Evolutionary conservation across 345 rosid genomes (phyloP).

Genomic region (Cardiospermum halicacabum): DNA sequence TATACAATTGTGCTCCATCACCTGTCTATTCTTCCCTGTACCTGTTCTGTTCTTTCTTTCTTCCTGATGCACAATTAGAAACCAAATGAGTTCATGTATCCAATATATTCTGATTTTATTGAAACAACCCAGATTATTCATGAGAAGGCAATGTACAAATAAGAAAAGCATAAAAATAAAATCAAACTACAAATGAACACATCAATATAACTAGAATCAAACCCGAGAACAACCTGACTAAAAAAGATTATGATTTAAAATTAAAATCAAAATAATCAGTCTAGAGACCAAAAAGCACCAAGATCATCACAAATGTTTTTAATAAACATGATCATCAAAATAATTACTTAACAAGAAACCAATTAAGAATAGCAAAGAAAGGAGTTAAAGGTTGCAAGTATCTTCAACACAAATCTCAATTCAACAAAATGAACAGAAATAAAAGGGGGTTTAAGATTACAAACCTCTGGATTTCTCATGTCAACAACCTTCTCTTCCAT

Average conservation of each 20-base stretch:
- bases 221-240: not conserved
- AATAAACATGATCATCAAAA: too few species aligned
- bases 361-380: not conserved
- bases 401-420: not conserved
- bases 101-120: too few species aligned
- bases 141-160: not conserved
- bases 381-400: not conserved
- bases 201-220: not conserved
- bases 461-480: conserved; percentile 7
- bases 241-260: not conserved
- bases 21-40: conserved; percentile 8
- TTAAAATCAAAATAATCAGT: too few species aligned
- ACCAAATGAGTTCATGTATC: too few species aligned
- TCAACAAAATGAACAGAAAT: not conserved
- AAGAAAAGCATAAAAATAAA: too few species aligned
- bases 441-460: not conserved
- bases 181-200: too few species aligned
- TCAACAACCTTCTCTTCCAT: not conserved
- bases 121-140: not conserved
- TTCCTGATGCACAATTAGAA: too few species aligned
- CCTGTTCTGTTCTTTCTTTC: too few species aligned
- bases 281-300: not conserved
- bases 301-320: not conserved
- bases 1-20: conserved; percentile 10
- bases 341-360: too few species aligned